A percentile compares a stretch with the other conserved stretches of the same genome.
Conservation (phyloP, 1,139 yeast species). For the Lodderomyces elongisporus region DNA sequence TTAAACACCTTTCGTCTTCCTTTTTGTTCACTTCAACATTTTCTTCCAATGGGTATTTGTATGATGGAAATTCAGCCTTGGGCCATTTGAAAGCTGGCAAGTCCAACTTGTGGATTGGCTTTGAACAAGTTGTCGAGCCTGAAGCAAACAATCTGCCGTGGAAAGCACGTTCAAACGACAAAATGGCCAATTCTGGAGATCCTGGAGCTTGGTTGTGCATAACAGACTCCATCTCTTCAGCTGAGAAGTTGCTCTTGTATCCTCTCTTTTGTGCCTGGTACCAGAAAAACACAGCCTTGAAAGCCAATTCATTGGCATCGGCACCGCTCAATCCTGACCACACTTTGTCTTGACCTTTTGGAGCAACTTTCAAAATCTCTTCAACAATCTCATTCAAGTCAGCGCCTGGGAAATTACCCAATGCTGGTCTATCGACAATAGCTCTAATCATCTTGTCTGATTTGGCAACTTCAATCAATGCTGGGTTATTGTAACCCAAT, state of each 20-base stretch:
- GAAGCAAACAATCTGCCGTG: slow-evolving; percentile 83
- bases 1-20: slow-evolving; percentile 68
- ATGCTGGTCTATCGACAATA: slow-evolving; percentile 70
- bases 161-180: slow-evolving; percentile 72
- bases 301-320: slow-evolving; percentile 80
- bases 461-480: slow-evolving; percentile 54
- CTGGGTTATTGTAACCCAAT: slow-evolving; percentile 77
- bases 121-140: slow-evolving; percentile 72
- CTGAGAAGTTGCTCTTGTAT: slow-evolving; percentile 42
- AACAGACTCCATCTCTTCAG: slow-evolving; percentile 55
- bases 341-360: slow-evolving; percentile 60
- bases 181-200: slow-evolving; percentile 65
- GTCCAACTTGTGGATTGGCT: slow-evolving; percentile 80
- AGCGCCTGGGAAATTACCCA: slow-evolving; percentile 68
- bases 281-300: slow-evolving; percentile 79
- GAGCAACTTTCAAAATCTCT: slow-evolving; percentile 60
- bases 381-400: slow-evolving; percentile 56
- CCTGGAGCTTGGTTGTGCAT: slow-evolving; percentile 74
- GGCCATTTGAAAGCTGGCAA: slow-evolving; percentile 87
- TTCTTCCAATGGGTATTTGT: slow-evolving; percentile 66
- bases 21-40: slow-evolving; percentile 49
- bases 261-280: slow-evolving; percentile 62
- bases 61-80: slow-evolving; percentile 72
- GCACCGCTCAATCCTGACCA: slow-evolving; percentile 83
- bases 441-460: slow-evolving; percentile 64